Evolutionary conservation across 306 rosid genomes (phyloP).

Genomic region (Castanea mollissima): DNA sequence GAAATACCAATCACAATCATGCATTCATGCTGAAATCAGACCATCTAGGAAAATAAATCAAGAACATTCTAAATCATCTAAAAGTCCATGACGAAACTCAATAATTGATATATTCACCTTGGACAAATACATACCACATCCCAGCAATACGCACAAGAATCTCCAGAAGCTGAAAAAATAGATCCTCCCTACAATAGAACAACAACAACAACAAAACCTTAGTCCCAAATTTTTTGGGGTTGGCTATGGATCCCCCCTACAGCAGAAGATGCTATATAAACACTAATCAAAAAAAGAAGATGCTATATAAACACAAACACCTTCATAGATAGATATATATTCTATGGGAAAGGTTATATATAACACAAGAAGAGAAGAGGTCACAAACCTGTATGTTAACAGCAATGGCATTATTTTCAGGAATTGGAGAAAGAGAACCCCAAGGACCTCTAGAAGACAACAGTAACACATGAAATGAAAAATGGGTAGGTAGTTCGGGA

Average conservation of each 20-base stretch:
- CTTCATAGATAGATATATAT: slow-evolving; percentile 11
- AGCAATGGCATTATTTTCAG: slow-evolving; percentile 94
- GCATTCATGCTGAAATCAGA: slow-evolving; percentile 18
- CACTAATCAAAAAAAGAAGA: slow-evolving; percentile 1
- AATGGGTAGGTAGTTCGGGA: slow-evolving; percentile 10
- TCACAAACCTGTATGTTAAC: slow-evolving; percentile 55
- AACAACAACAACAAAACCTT: too few species aligned
- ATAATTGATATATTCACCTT: slow-evolving; percentile 41
- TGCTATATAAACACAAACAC: slow-evolving; percentile 11
- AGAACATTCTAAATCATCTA: neutral
- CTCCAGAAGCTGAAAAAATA: slow-evolving; percentile 83
- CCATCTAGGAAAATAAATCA: slow-evolving; percentile 2
- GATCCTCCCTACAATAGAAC: slow-evolving; percentile 61
- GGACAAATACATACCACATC: slow-evolving; percentile 81
- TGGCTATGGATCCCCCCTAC: slow-evolving; percentile 46
- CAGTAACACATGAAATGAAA: neutral
- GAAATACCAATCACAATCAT: slow-evolving; percentile 23
- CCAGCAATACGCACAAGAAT: slow-evolving; percentile 95
- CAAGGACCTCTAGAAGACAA: slow-evolving; percentile 88
- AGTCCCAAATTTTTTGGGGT: too few species aligned
- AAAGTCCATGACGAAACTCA: neutral
- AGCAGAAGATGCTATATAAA: slow-evolving; percentile 24
- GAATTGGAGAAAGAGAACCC: slow-evolving; percentile 95
- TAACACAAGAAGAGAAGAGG: neutral
- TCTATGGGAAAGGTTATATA: neutral